These are phyloP conservation scores for Neurospora sp. DNA, from an alignment of 495 filamentous ascomycete genomes.

Conservation along the genomic window DNA sequence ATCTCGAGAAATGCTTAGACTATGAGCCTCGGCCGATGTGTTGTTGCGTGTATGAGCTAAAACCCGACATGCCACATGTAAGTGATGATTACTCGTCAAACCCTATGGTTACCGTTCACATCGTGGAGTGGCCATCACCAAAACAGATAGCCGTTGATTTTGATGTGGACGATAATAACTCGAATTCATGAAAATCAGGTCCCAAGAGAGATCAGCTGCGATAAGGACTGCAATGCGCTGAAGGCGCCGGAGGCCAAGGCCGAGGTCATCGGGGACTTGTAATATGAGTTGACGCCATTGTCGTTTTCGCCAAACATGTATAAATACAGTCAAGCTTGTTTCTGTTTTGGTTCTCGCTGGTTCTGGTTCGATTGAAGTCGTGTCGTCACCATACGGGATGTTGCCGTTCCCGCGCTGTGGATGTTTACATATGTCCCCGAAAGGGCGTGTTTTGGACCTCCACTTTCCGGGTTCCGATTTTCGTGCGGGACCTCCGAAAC, in stretches of 20 bases:
- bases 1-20: constrained; percentile 3
- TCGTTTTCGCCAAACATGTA: neutral
- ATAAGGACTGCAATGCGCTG: constrained; percentile 2
- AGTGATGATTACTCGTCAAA: neutral
- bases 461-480: neutral
- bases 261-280: neutral
- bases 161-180: neutral
- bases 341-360: neutral
- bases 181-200: neutral
- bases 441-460: neutral
- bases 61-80: neutral
- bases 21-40: constrained; percentile 9
- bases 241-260: neutral
- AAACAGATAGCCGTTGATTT: neutral
- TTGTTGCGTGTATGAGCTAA: constrained; percentile 1
- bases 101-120: neutral
- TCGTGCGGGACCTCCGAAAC: neutral
- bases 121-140: neutral
- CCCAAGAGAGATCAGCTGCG: constrained; percentile 3
- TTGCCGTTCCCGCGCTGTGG: neutral
- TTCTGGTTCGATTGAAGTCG: neutral
- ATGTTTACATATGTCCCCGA: neutral
- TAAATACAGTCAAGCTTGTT: neutral
- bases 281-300: neutral
- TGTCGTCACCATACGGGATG: neutral